Evolutionary conservation across 805 yeast species (phyloP).

Genomic region (Nakazawaea populi): DNA sequence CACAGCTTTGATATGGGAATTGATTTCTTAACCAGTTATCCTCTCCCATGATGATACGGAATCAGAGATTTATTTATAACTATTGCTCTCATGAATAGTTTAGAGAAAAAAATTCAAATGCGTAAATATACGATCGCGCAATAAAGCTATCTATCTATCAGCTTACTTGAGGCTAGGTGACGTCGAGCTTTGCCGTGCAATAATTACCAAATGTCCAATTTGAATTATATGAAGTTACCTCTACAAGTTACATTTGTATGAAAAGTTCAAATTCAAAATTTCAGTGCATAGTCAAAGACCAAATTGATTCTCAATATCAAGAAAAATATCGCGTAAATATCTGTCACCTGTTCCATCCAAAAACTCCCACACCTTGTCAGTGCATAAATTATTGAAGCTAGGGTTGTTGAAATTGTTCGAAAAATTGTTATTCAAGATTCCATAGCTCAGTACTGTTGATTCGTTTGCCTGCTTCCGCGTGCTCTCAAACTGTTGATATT

Average conservation of each 20-base stretch:
- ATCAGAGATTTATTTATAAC: no score
- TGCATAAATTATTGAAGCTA: background rate
- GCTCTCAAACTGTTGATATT: slow-evolving; percentile 12
- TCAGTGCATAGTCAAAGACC: background rate
- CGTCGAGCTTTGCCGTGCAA: no score
- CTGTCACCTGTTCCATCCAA: slow-evolving; percentile 24
- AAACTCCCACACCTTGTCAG: slow-evolving; percentile 23
- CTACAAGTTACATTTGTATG: no score
- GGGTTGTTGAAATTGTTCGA: background rate
- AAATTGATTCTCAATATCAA: slow-evolving; percentile 21
- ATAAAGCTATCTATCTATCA: no score
- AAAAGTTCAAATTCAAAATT: background rate
- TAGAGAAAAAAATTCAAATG: no score
- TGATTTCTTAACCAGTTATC: no score
- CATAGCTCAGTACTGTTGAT: background rate
- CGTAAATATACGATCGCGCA: no score
- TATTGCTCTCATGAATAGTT: no score
- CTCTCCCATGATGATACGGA: no score
- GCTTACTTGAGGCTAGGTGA: no score
- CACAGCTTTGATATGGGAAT: background rate
- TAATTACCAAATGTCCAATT: no score
- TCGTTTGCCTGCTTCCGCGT: background rate
- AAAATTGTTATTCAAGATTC: background rate
- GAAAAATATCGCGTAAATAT: slow-evolving; percentile 22
- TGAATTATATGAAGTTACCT: no score